Percentiles rank a stretch among this genome's conserved stretches.
These are phyloP conservation scores for Pseudogymnoascus destructans DNA, from an alignment of 2,329 filamentous ascomycete species.

Conservation along the genomic window DNA sequence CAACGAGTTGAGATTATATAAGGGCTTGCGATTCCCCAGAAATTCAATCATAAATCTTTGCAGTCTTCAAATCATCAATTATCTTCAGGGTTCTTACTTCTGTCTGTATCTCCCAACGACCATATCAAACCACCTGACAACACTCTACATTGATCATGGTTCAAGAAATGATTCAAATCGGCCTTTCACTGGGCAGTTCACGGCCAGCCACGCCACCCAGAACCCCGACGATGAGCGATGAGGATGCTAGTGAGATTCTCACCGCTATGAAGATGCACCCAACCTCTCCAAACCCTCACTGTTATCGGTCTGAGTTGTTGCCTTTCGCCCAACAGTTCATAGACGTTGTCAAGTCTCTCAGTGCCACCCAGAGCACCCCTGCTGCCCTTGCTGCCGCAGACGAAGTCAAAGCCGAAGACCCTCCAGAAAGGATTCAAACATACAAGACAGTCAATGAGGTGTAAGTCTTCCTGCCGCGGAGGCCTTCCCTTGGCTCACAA, in stretches of 20 bases:
- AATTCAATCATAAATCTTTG: slow-evolving; percentile 1
- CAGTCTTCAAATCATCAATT: slow-evolving; percentile 7
- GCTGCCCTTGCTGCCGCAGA: too few species aligned
- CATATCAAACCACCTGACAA: slow-evolving; percentile 7
- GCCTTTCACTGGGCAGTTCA: not conserved
- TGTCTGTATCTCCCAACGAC: not conserved
- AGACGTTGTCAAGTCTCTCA: too few species aligned
- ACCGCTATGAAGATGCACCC: not conserved
- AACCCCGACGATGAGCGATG: slow-evolving; percentile 10
- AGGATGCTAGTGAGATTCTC: not conserved
- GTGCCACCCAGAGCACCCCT: too few species aligned
- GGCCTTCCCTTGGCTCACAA: too few species aligned
- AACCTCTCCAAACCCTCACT: not conserved
- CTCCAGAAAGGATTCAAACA: too few species aligned
- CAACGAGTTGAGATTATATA: slow-evolving; percentile 10
- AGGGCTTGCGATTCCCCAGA: not conserved
- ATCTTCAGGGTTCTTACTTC: slow-evolving; percentile 9
- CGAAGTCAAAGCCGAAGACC: too few species aligned
- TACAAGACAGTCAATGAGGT: too few species aligned
- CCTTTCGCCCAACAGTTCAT: too few species aligned
- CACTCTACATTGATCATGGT: slow-evolving; percentile 11
- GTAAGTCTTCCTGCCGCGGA: too few species aligned
- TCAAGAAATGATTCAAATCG: too few species aligned
- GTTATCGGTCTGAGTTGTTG: too few species aligned
- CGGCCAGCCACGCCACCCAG: slow-evolving; percentile 4